Base-by-base conservation (phyloP, 1,284 basidiomycete species). In the Cryptococcus floricola region DNA sequence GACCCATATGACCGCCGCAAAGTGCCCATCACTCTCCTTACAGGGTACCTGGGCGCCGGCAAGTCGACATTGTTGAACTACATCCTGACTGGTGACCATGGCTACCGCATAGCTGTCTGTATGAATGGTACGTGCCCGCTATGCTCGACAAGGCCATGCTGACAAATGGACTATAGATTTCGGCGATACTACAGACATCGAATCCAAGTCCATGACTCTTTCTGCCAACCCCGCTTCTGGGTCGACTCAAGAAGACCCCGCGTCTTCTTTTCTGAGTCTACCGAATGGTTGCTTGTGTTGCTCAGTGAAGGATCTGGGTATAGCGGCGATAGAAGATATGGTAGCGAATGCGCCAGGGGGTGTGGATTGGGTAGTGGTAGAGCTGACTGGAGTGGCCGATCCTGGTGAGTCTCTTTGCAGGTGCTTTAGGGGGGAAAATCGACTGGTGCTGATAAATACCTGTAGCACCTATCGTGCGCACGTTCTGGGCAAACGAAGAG, bases 271-370 rank as follows among this genome's bases (percentile, higher is more conserved):
- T 66, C 83, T 95, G 14, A 88, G 93, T 61, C 82, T 95, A 1
- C 86, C 92, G 1, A 96, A 97, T 71, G 93, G 93, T 10, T 96
- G 93, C 74, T 75, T 97, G 23, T 96, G 93, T 74, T 97, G 93
- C 74, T 91, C 89, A 56, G 88, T 96, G 77, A 93, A 94, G 69
- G 92, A 96, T 73, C 81, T 85, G 14, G 93, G 93, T 1, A 83
- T 89, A 1, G 89, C 91, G 28, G 90, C 93, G 2, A 94, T 97
- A 51, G 90, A 95, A 72, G 88, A 89, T 67, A 80, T 95, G 59
- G 74, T 77, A 5, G 66, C 68, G 3, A 55, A 59, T 25, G 67
- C 71, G 49, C 63, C 89, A 86, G 89, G 80, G 81, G 84, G 84
- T 3, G 93, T 95, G 66, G 93, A 96, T 75, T 88, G 95, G 75